A percentile compares a stretch with the other conserved stretches of the same genome.
phyloP scores from a whole-genome alignment of 108 stramenopile species.

The Parmales sp. region DNA sequence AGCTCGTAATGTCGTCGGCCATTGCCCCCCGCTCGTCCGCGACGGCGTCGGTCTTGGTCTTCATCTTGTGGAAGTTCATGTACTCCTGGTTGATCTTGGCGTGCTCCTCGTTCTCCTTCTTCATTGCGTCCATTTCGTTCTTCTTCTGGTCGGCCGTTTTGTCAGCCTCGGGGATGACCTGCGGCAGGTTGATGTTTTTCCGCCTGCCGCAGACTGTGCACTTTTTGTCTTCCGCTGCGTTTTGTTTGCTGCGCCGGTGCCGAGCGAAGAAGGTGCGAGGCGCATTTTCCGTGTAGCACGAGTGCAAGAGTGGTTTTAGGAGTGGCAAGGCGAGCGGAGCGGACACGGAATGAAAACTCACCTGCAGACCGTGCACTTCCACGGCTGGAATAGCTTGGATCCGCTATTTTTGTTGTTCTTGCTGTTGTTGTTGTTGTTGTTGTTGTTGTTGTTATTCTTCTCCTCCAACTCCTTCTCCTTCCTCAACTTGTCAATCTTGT shows the following conservation, averaged over 20 bases:
- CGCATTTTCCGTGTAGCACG: too few species aligned
- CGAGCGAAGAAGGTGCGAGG: too few species aligned
- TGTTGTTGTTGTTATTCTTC: not conserved
- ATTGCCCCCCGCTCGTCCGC: not conserved
- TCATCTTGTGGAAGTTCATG: conserved; percentile 2
- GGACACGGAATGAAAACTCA: too few species aligned
- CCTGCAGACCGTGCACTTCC: not conserved
- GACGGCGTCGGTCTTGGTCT: not conserved
- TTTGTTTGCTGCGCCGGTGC: too few species aligned
- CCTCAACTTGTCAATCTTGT: not conserved
- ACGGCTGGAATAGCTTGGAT: not conserved
- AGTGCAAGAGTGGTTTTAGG: too few species aligned
- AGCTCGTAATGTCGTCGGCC: not conserved
- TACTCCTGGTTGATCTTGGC: conserved; percentile 8
- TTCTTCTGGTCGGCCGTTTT: not conserved
- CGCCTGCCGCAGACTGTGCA: not conserved
- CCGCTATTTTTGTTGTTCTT: not conserved
- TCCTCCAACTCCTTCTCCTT: too few species aligned
- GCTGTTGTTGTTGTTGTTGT: not conserved
- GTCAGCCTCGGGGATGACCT: not conserved
- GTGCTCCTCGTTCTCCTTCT: conserved; percentile 5
- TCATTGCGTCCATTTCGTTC: not conserved
- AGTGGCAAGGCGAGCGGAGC: too few species aligned
- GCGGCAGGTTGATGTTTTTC: too few species aligned
- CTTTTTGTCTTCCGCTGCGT: conserved; percentile 2